Percentiles rank a stretch among this genome's conserved stretches.
Conservation (phyloP, 345 rosid genomes). For the Hibiscus syriacus region DNA sequence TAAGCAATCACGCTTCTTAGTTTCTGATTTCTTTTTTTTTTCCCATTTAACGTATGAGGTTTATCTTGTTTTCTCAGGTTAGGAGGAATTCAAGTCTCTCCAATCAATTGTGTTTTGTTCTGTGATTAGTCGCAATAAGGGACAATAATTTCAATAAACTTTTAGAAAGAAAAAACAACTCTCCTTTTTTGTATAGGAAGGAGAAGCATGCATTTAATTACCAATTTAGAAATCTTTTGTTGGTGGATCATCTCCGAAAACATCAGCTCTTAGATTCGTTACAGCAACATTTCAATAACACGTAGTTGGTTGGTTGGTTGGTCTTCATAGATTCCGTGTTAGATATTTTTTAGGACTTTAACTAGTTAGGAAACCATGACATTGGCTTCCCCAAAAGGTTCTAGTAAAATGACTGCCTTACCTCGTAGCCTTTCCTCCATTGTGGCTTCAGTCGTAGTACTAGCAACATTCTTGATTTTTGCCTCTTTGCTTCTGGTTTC, state of each 20-base stretch:
- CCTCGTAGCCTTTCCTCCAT: conserved; percentile 60
- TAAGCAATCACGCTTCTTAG: not conserved
- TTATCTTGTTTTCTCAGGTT: not conserved
- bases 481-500: conserved; percentile 62
- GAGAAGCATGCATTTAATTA: not conserved
- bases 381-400: conserved; percentile 42
- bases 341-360: not conserved
- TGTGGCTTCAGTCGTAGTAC: conserved; percentile 49
- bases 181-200: not conserved
- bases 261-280: not conserved
- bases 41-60: not conserved
- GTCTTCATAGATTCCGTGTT: not conserved
- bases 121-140: not conserved
- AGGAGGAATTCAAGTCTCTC: not conserved
- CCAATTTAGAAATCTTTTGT: not conserved
- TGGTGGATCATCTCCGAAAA: not conserved
- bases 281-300: not conserved
- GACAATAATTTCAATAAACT: not conserved
- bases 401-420: conserved; percentile 28
- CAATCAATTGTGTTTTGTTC: not conserved
- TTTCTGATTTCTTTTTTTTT: not conserved
- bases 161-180: not conserved
- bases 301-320: not conserved
- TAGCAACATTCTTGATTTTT: conserved; percentile 52
- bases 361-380: conserved; percentile 35